Conservation (phyloP, 495 filamentous ascomycete species). For the Penicillium antarcticum region DNA sequence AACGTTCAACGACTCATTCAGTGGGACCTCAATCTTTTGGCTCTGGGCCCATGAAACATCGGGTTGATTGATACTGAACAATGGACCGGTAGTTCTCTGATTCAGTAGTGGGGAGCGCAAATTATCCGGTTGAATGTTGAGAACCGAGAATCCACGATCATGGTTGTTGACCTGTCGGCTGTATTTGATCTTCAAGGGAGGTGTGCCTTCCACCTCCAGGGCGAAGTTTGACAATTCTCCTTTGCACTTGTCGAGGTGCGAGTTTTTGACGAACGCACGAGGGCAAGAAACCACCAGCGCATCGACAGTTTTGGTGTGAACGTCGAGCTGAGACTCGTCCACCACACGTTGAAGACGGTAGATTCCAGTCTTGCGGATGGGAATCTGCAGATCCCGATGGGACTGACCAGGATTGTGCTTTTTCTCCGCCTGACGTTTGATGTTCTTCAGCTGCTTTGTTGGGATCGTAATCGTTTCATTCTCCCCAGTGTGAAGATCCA, state of each 20-base stretch:
- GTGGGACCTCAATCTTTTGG: slow-evolving; percentile 68
- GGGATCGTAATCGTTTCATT: slow-evolving; percentile 76
- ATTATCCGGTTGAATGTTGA: slow-evolving; percentile 88
- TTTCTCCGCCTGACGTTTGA: slow-evolving; percentile 61
- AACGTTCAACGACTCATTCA: slow-evolving; percentile 81
- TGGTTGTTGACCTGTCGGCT: slow-evolving; percentile 75
- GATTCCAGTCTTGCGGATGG: slow-evolving; percentile 76
- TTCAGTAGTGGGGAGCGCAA: slow-evolving; percentile 70
- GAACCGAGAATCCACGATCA: slow-evolving; percentile 74
- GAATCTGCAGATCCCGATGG: slow-evolving; percentile 57
- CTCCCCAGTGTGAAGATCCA: slow-evolving; percentile 73
- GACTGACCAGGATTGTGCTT: slow-evolving; percentile 40
- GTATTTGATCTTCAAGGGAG: slow-evolving; percentile 90
- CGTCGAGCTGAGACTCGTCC: slow-evolving; percentile 90
- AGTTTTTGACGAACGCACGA: slow-evolving; percentile 63
- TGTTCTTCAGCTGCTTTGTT: slow-evolving; percentile 63
- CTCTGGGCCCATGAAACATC: slow-evolving; percentile 76
- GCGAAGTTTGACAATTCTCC: slow-evolving; percentile 83
- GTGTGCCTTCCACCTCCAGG: slow-evolving; percentile 79
- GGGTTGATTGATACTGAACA: slow-evolving; percentile 51
- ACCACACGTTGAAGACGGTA: slow-evolving; percentile 82
- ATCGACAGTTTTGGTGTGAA: slow-evolving; percentile 68
- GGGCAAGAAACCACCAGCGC: slow-evolving; percentile 83
- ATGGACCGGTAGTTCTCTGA: slow-evolving; percentile 49
- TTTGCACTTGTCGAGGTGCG: slow-evolving; percentile 64